phyloP scores from a whole-genome alignment of 305 asterid genomes.

The Fraxinus ornus region DNA sequence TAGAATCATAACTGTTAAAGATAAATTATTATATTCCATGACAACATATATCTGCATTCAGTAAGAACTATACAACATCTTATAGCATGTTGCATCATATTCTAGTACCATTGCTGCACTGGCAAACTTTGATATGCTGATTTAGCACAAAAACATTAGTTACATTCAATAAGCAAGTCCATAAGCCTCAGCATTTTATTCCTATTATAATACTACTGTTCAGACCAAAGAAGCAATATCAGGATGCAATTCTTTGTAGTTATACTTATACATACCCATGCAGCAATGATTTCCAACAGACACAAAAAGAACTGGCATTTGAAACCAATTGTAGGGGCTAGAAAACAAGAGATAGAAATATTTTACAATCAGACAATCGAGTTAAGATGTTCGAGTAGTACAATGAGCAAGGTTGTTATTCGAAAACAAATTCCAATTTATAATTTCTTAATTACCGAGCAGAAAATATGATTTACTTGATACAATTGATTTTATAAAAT shows the following conservation, averaged over 20 bases:
- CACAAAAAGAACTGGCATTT: background rate
- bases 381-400: background rate
- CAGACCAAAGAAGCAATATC: background rate
- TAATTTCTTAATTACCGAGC: background rate
- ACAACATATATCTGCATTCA: background rate
- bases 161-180: background rate
- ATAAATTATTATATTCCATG: background rate
- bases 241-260: background rate
- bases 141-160: constrained; percentile 3
- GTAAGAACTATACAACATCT: background rate
- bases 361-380: background rate
- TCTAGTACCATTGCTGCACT: background rate
- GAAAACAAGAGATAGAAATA: background rate
- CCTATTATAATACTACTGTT: constrained; percentile 4
- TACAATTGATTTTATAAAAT: background rate
- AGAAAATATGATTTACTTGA: background rate
- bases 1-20: background rate
- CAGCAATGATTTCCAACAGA: background rate
- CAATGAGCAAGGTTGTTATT: background rate
- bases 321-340: background rate
- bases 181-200: background rate
- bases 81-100: constrained; percentile 2
- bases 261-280: background rate
- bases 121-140: background rate
- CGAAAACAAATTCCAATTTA: background rate